phyloP scores from a whole-genome alignment of 139 green algal genomes.

The Volvox reticuliferus region DNA sequence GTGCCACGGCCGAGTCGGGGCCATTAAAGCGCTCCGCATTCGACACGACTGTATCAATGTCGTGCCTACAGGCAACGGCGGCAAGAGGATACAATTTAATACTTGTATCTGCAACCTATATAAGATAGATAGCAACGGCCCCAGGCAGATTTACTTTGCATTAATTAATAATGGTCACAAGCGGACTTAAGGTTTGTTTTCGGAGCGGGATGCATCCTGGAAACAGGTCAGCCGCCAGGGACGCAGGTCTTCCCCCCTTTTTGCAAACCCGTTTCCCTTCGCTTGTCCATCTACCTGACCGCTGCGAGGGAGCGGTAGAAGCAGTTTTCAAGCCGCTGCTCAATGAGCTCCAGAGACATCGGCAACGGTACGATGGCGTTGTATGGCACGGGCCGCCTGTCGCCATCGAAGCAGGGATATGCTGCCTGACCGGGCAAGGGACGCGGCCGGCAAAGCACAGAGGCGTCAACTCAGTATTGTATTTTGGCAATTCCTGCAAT shows the following conservation, averaged over 20 bases:
- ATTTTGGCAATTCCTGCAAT: no score
- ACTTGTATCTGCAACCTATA: no score
- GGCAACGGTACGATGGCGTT: slow-evolving; percentile 45
- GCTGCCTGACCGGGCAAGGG: not conserved
- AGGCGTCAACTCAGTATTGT: not conserved
- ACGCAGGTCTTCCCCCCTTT: no score
- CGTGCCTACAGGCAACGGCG: not conserved
- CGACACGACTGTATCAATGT: slow-evolving; percentile 10
- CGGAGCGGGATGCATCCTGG: no score
- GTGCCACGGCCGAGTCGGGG: not conserved
- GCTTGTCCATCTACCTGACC: not conserved
- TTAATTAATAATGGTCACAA: no score
- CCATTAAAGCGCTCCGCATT: slow-evolving; percentile 46
- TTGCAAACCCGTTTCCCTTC: not conserved
- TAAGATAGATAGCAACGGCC: no score
- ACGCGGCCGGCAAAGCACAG: not conserved
- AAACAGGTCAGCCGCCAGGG: no score
- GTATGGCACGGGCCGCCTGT: slow-evolving; percentile 36
- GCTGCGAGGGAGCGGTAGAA: slow-evolving; percentile 43
- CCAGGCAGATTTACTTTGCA: no score
- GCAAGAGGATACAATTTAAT: no score
- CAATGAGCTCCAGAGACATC: not conserved
- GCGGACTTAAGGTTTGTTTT: no score
- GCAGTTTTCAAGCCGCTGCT: not conserved
- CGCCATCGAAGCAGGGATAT: slow-evolving; percentile 26